Conservation (phyloP, 768 basidiomycete genomes). For the Lactifluus hygrophoroides region DNA sequence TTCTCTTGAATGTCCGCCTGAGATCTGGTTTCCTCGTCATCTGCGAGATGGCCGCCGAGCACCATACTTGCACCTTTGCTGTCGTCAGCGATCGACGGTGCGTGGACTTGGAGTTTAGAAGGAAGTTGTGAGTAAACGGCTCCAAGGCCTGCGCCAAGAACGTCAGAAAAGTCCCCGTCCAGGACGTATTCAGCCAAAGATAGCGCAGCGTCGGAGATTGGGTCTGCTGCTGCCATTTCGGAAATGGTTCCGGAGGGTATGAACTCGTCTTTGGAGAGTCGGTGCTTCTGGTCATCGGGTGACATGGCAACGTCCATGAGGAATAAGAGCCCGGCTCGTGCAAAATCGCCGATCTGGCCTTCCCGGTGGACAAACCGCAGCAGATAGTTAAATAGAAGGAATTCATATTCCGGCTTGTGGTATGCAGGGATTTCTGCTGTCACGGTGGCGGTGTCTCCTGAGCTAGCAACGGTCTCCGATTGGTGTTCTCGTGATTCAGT, state of each 20-base stretch:
- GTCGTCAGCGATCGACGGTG: conserved; percentile 34
- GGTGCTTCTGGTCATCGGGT: conserved; percentile 46
- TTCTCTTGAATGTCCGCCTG: conserved; percentile 41
- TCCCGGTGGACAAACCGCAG: conserved; percentile 93
- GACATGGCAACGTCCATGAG: conserved; percentile 95
- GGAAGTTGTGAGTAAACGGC: conserved; percentile 91
- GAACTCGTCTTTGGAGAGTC: conserved; percentile 31
- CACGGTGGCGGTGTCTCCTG: not conserved
- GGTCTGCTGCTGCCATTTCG: conserved; percentile 36
- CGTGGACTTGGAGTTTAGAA: conserved; percentile 68
- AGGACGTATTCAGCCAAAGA: conserved; percentile 89
- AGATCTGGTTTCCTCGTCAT: conserved; percentile 48
- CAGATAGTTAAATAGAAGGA: conserved; percentile 90
- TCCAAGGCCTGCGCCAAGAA: conserved; percentile 85
- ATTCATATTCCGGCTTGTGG: conserved; percentile 79
- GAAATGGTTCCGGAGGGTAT: conserved; percentile 23
- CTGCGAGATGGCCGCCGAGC: conserved; percentile 54
- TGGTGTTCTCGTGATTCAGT: conserved; percentile 10
- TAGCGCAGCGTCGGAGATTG: conserved; percentile 76
- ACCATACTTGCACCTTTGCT: conserved; percentile 51
- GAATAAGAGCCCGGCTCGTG: conserved; percentile 85
- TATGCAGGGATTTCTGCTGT: conserved; percentile 28
- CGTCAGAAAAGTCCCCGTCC: conserved; percentile 98
- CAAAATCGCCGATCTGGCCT: conserved; percentile 88
- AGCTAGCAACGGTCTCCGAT: not conserved